phyloP scores from a whole-genome alignment of 345 rosid species.

The Gossypium rotundifolium region DNA sequence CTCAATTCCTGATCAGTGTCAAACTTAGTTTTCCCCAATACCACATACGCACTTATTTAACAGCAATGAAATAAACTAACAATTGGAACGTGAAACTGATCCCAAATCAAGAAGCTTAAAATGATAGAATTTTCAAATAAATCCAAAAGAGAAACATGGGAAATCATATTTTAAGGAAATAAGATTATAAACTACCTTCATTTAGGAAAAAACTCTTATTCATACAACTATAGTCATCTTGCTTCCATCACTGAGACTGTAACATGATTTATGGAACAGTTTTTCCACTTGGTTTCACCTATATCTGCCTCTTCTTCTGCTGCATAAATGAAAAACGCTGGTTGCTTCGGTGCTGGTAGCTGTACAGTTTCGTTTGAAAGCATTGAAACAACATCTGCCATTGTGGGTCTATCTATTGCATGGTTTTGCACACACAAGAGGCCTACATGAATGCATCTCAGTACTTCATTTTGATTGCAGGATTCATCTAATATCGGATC shows the following conservation, averaged over 20 bases:
- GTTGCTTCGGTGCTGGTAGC: not conserved
- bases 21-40: too few species aligned
- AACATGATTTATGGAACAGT: not conserved
- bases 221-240: not conserved
- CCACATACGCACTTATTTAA: too few species aligned
- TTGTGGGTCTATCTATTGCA: not conserved
- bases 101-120: too few species aligned
- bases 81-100: too few species aligned
- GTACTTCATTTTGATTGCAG: not conserved
- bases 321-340: not conserved
- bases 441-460: conserved; percentile 1
- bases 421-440: not conserved
- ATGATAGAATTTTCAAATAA: too few species aligned
- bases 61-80: too few species aligned
- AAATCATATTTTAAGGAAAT: too few species aligned
- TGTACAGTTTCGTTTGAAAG: conserved; percentile 3
- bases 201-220: too few species aligned
- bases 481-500: not conserved
- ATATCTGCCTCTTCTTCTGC: not conserved
- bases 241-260: conserved; percentile 7
- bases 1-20: too few species aligned
- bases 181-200: too few species aligned
- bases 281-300: not conserved
- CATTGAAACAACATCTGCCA: not conserved
- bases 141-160: too few species aligned